Conservation (phyloP, 345 rosid species). For the Syzygium oleosum region DNA sequence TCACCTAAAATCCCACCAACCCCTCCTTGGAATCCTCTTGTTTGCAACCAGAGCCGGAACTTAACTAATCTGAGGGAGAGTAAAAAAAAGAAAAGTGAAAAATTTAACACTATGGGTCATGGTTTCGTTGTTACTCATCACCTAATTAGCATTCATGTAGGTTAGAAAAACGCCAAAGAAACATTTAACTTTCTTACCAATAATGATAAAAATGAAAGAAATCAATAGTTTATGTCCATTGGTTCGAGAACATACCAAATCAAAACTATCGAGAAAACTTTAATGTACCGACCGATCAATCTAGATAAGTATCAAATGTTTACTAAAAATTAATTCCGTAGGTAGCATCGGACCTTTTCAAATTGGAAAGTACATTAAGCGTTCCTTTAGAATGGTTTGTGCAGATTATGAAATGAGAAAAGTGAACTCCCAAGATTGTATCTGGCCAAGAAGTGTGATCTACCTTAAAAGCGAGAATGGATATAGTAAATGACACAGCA, state of each 20-base stretch:
- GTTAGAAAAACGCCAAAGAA: background rate
- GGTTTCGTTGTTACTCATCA: background rate
- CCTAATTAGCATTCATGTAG: background rate
- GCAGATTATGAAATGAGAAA: background rate
- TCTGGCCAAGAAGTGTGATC: background rate
- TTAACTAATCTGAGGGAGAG: background rate
- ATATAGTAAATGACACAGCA: background rate
- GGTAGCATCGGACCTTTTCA: background rate
- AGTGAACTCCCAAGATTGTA: background rate
- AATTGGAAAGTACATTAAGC: background rate
- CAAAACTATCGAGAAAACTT: background rate
- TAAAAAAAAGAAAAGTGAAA: background rate
- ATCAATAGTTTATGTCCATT: background rate
- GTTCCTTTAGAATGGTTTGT: background rate
- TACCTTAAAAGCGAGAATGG: background rate
- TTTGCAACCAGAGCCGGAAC: background rate
- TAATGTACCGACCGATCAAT: background rate
- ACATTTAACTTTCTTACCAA: background rate
- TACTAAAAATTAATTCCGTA: background rate
- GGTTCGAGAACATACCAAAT: background rate
- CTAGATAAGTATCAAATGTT: background rate
- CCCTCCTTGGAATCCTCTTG: background rate
- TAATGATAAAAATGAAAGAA: background rate
- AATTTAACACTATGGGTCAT: background rate
- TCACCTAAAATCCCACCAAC: conserved; percentile 1